These are phyloP conservation scores for Plantago coronopus DNA, from an alignment of 305 asterid species.

Conservation along the genomic window DNA sequence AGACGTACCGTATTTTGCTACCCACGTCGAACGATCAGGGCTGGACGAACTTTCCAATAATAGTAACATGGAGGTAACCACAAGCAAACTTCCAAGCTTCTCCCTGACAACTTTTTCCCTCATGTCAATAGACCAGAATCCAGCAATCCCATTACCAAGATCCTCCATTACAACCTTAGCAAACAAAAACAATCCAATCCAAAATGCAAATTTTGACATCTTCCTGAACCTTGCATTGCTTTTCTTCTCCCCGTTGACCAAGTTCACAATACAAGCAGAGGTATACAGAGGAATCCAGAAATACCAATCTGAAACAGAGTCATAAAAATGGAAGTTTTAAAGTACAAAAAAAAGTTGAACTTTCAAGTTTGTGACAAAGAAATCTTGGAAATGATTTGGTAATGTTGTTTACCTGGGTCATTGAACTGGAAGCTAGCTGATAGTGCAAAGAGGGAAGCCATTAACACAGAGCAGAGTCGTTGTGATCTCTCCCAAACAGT, in stretches of 20 bases:
- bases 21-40: conserved; percentile 19
- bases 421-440: conserved; percentile 59
- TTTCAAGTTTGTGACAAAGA: no score
- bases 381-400: neutral
- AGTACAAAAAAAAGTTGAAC: neutral
- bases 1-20: conserved; percentile 27
- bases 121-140: conserved; percentile 52
- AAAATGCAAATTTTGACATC: conserved; percentile 35
- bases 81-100: conserved; percentile 64
- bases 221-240: conserved; percentile 21
- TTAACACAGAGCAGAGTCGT: conserved; percentile 34
- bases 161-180: conserved; percentile 48
- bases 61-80: conserved; percentile 50
- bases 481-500: conserved; percentile 37
- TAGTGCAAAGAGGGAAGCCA: conserved; percentile 61
- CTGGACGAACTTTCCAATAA: conserved; percentile 24
- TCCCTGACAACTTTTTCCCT: conserved; percentile 64
- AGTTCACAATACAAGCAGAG: conserved; percentile 44
- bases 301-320: conserved; percentile 57
- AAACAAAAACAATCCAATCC: conserved; percentile 55
- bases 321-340: neutral
- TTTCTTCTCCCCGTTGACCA: conserved; percentile 32
- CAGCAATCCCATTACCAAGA: conserved; percentile 24
- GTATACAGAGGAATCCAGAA: conserved; percentile 74
- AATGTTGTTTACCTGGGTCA: conserved; percentile 44